These are phyloP conservation scores for Raffaelea deltoideospora DNA, from an alignment of 2,329 filamentous ascomycete genomes.

Conservation along the genomic window DNA sequence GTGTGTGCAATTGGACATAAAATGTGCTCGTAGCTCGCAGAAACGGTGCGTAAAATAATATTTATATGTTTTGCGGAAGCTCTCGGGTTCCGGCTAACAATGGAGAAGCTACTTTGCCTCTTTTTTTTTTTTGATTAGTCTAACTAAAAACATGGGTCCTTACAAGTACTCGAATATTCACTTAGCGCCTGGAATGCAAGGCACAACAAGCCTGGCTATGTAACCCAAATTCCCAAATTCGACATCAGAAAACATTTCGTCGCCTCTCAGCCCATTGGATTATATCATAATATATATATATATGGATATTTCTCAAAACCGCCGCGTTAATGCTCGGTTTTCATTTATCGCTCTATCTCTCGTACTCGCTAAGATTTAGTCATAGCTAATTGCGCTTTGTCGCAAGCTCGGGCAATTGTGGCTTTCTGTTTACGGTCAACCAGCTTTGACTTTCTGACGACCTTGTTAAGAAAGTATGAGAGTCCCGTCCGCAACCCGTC, in stretches of 20 bases:
- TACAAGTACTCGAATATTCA: too few relatives aligned
- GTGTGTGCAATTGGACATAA: too few relatives aligned
- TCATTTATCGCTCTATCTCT: too few relatives aligned
- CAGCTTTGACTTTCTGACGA: conserved; percentile 50
- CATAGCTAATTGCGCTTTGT: conserved; percentile 18
- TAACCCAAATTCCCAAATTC: too few relatives aligned
- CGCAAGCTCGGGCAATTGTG: conserved; percentile 31
- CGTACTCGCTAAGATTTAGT: too few relatives aligned
- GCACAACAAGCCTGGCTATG: too few relatives aligned
- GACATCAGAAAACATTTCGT: too few relatives aligned
- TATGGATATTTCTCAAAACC: too few relatives aligned
- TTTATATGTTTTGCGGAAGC: conserved; percentile 8
- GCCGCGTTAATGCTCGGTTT: too few relatives aligned
- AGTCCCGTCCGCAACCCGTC: conserved; percentile 58
- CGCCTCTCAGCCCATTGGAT: conserved; percentile 18
- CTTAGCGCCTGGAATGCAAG: background rate
- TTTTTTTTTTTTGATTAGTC: background rate
- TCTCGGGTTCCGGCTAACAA: conserved; percentile 8
- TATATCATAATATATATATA: too few relatives aligned
- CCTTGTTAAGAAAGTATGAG: conserved; percentile 65
- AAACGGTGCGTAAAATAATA: too few relatives aligned
- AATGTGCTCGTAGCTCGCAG: too few relatives aligned
- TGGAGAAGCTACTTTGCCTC: background rate
- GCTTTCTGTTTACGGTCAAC: conserved; percentile 30
- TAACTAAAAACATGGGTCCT: background rate